Evolutionary conservation across 2,329 filamentous ascomycete genomes (phyloP).

Genomic region (Aspergillus sp.): DNA sequence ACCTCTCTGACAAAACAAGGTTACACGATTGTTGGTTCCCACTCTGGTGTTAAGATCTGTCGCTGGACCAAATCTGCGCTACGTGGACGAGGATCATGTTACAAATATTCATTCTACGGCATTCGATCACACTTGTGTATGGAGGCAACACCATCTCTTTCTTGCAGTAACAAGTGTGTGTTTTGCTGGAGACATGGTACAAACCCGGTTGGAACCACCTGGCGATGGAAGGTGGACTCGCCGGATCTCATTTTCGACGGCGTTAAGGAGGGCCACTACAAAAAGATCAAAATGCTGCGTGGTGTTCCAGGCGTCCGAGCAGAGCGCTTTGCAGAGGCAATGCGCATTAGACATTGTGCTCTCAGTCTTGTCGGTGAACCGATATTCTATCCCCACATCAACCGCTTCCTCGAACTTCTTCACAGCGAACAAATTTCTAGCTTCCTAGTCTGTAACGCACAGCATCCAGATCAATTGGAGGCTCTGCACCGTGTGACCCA

Average conservation of each 20-base stretch:
- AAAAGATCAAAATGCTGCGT: constrained; percentile 96
- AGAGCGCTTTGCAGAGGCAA: constrained; percentile 87
- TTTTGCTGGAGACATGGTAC: constrained; percentile 99
- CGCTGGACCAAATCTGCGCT: constrained; percentile 98
- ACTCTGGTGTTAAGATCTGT: constrained; percentile 96
- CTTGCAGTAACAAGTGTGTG: constrained; percentile 97
- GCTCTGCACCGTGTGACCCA: constrained; percentile 84
- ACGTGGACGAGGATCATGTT: constrained; percentile 89
- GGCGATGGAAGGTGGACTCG: constrained; percentile 93
- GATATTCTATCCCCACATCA: constrained; percentile 99
- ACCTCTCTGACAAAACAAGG: constrained; percentile 90
- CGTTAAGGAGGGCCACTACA: constrained; percentile 88
- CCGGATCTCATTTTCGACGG: constrained; percentile 87
- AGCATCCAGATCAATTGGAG: constrained; percentile 88
- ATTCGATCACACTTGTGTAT: constrained; percentile 97
- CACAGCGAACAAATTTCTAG: constrained; percentile 85
- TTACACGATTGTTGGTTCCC: constrained; percentile 90
- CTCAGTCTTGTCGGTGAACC: constrained; percentile 91
- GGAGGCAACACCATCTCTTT: constrained; percentile 94
- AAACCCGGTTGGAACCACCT: constrained; percentile 93
- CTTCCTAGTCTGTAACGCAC: constrained; percentile 95
- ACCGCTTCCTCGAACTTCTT: constrained; percentile 81
- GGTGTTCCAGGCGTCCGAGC: constrained; percentile 90
- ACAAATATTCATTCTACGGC: constrained; percentile 97
- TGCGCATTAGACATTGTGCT: constrained; percentile 91